These are phyloP conservation scores for Zanthoxylum bungeanum DNA, from an alignment of 345 rosid genomes.

Conservation along the genomic window DNA sequence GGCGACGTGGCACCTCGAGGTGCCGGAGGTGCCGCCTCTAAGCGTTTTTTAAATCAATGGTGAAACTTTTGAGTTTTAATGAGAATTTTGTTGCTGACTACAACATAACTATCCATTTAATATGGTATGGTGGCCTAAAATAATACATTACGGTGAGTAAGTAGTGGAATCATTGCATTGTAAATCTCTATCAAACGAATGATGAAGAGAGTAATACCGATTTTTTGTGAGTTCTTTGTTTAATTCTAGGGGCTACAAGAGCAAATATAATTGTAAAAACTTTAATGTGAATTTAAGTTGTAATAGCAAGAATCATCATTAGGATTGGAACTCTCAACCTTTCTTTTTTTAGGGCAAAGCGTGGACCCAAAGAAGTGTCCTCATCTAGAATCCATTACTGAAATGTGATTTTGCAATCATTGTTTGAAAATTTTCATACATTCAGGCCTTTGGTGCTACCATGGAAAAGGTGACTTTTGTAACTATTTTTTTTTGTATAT, in stretches of 20 bases:
- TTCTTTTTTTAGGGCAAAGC: background rate
- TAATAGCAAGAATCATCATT: background rate
- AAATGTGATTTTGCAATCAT: background rate
- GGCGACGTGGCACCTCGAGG: too few species aligned
- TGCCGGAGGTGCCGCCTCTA: too few species aligned
- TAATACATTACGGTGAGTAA: background rate
- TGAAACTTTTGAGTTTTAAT: too few species aligned
- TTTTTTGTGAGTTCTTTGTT: background rate
- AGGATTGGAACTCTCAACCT: too few species aligned
- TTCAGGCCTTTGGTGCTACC: too few species aligned
- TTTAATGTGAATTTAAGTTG: background rate
- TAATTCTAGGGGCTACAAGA: too few species aligned
- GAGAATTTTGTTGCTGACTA: background rate
- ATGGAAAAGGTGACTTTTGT: background rate
- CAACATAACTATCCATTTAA: background rate
- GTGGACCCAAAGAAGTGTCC: background rate
- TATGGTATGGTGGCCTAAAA: background rate
- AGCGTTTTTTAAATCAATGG: too few species aligned
- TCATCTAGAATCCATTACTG: background rate
- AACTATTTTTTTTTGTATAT: background rate
- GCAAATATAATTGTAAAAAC: background rate
- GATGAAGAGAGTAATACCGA: too few species aligned
- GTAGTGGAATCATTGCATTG: too few species aligned
- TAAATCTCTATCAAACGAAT: too few species aligned
- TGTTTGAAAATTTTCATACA: background rate